A percentile compares a stretch with the other conserved stretches of the same genome.
These are phyloP conservation scores for Xylaria grammica DNA, from an alignment of 495 filamentous ascomycete genomes.

Conservation along the genomic window DNA sequence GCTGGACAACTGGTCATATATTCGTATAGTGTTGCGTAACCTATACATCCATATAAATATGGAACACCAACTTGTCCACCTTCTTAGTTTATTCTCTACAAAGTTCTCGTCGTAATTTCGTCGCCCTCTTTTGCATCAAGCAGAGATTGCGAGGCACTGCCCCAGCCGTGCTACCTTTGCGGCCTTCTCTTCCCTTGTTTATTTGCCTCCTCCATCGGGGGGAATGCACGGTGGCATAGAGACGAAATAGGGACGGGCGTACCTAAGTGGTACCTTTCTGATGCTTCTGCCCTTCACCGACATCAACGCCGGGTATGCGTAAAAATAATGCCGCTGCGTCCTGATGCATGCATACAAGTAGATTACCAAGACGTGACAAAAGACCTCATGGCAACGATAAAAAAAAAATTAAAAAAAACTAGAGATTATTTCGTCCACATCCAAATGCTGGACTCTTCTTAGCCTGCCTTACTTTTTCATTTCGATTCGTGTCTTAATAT, in stretches of 20 bases:
- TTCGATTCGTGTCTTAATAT: not conserved
- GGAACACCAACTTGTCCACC: not conserved
- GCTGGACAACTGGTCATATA: not conserved
- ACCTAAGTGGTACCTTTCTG: conserved; percentile 18
- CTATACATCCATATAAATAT: conserved; percentile 18
- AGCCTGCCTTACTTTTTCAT: conserved; percentile 8
- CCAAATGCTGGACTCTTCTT: conserved; percentile 6
- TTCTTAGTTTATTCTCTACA: not conserved
- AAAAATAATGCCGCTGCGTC: conserved; percentile 21
- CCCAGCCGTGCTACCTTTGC: not conserved
- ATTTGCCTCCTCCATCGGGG: not conserved
- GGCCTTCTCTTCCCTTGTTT: not conserved
- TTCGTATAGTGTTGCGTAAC: not conserved
- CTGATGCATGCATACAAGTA: conserved; percentile 20
- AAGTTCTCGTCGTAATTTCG: not conserved
- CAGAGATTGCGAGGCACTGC: not conserved
- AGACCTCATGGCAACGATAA: conserved; percentile 16
- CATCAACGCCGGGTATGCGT: conserved; percentile 23
- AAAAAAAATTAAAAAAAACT: conserved; percentile 14
- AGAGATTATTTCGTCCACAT: conserved; percentile 9
- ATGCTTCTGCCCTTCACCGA: conserved; percentile 15
- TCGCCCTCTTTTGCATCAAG: not conserved
- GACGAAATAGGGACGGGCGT: not conserved
- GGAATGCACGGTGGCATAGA: not conserved
- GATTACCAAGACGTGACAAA: conserved; percentile 22